phyloP scores from a whole-genome alignment of 192 early-diverging fungal genomes.

The Phlyctochytrium planicorne region DNA sequence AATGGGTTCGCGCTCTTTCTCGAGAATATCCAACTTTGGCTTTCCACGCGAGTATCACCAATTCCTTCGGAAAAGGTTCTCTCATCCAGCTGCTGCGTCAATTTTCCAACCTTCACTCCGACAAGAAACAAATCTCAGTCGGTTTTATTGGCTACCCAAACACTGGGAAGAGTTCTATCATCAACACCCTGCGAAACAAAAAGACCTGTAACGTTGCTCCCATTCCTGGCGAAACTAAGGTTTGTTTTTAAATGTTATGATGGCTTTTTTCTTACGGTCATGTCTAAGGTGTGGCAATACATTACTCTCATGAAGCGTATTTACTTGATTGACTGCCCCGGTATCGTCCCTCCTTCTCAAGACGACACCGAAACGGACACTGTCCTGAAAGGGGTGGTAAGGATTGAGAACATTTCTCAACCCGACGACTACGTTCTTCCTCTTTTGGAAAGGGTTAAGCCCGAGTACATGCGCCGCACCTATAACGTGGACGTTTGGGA shows the following conservation, averaged over 20 bases:
- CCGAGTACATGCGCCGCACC: conserved; percentile 88
- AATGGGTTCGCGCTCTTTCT: conserved; percentile 92
- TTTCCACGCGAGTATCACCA: conserved; percentile 97
- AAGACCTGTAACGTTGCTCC: conserved; percentile 99
- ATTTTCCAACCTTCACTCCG: conserved; percentile 89
- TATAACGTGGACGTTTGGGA: conserved; percentile 87
- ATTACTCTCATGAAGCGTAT: conserved; percentile 98
- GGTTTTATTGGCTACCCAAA: conserved; percentile 98
- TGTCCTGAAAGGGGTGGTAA: conserved; percentile 94
- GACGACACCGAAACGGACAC: conserved; percentile 93
- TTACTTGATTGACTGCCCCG: conserved; percentile 98
- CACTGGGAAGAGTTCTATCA: conserved; percentile 97
- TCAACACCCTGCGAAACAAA: conserved; percentile 93
- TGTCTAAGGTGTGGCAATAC: conserved; percentile 91
- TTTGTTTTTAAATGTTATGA: background rate
- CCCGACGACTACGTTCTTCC: conserved; percentile 91
- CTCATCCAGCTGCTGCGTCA: conserved; percentile 98
- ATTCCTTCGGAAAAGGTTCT: conserved; percentile 98
- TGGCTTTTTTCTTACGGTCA: background rate
- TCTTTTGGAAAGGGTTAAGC: conserved; percentile 77
- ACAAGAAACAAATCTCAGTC: conserved; percentile 98
- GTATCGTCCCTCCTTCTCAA: conserved; percentile 85
- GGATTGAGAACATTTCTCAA: conserved; percentile 83
- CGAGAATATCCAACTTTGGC: conserved; percentile 93
- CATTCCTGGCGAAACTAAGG: conserved; percentile 94